Evolutionary conservation across 2,329 filamentous ascomycete genomes (phyloP).

Genomic region (Claviceps africana): DNA sequence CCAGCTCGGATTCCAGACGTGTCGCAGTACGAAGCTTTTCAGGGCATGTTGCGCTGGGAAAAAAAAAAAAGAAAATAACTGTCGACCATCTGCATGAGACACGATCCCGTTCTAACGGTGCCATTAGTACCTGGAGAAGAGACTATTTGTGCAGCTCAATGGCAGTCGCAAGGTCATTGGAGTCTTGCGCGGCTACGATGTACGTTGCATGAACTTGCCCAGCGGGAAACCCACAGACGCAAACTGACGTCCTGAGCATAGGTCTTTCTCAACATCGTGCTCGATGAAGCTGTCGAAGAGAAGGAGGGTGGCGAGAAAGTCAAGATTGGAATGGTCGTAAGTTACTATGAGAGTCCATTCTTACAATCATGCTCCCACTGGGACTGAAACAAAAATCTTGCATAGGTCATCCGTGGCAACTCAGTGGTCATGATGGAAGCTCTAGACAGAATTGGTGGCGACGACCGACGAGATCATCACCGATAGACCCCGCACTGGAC

Average conservation of each 20-base stretch:
- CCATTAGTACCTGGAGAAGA: constrained; percentile 90
- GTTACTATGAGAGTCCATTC: constrained; percentile 18
- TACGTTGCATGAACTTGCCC: constrained; percentile 29
- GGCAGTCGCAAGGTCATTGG: constrained; percentile 96
- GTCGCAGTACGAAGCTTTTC: no score
- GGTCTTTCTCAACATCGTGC: constrained; percentile 96
- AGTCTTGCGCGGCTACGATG: constrained; percentile 89
- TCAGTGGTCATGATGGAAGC: constrained; percentile 97
- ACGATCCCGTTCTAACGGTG: constrained; percentile 11
- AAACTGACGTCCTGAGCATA: constrained; percentile 22
- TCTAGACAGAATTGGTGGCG: constrained; percentile 51
- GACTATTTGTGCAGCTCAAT: constrained; percentile 94
- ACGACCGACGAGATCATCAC: constrained; percentile 32
- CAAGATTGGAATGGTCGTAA: constrained; percentile 80
- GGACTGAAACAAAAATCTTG: background rate
- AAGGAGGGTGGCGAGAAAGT: constrained; percentile 84
- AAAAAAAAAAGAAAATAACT: background rate
- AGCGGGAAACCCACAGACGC: background rate
- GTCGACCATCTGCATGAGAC: background rate
- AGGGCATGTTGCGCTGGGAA: background rate
- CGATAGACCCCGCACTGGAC: constrained; percentile 10
- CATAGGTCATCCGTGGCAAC: constrained; percentile 84
- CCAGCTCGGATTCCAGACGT: background rate
- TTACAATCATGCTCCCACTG: background rate
- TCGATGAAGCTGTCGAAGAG: constrained; percentile 94